These are phyloP conservation scores for Agrostemma githago DNA, from an alignment of 148 eudicot genomes.

Conservation along the genomic window DNA sequence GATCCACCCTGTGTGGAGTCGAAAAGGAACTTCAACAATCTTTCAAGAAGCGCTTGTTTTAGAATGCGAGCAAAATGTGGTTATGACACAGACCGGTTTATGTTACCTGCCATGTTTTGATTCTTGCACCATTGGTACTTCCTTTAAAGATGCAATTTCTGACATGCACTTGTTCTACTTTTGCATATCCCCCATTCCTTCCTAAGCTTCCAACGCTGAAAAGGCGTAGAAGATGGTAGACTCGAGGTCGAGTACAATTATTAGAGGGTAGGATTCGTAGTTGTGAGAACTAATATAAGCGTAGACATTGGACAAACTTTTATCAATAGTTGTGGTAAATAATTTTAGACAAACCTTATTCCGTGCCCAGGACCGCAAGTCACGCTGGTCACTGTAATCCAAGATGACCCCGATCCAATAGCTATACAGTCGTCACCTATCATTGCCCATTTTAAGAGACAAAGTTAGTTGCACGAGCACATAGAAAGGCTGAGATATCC, in stretches of 20 bases:
- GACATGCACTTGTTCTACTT: conserved; percentile 37
- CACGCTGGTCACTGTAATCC: conserved; percentile 27
- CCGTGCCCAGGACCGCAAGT: conserved; percentile 59
- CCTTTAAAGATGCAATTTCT: conserved; percentile 32
- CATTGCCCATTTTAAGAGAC: no score
- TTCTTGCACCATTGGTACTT: conserved; percentile 45
- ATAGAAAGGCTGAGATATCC: no score
- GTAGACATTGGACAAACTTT: no score
- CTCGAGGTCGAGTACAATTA: no score
- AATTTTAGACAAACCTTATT: conserved; percentile 38
- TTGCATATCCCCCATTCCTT: conserved; percentile 22
- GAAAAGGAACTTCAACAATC: neutral
- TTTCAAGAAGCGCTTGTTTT: neutral
- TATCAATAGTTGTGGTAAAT: neutral
- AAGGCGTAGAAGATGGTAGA: neutral
- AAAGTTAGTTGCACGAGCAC: neutral
- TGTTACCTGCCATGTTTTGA: conserved; percentile 61
- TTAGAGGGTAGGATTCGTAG: no score
- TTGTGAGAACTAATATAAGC: no score
- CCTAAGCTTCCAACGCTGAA: conserved; percentile 53
- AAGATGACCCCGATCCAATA: conserved; percentile 24
- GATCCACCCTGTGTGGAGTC: conserved; percentile 35
- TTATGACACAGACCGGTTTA: neutral
- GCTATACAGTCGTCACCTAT: conserved; percentile 53
- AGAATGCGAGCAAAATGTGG: no score